These are phyloP conservation scores for Talaromyces rugulosus DNA, from an alignment of 2,329 filamentous ascomycete genomes.

Conservation along the genomic window DNA sequence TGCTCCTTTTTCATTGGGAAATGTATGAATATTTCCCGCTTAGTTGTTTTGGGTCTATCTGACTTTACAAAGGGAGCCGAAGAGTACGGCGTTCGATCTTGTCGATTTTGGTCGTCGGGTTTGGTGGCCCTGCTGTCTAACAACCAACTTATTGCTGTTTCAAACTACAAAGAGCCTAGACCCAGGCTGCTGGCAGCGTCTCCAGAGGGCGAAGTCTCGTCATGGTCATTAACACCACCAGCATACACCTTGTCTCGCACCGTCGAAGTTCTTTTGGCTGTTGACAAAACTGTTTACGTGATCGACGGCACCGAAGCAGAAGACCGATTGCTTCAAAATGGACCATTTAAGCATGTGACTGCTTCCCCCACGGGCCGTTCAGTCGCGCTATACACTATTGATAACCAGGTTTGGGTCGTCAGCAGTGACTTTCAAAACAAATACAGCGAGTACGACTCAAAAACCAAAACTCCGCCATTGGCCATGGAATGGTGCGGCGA, in stretches of 20 bases:
- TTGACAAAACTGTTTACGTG: constrained; percentile 77
- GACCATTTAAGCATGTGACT: constrained; percentile 84
- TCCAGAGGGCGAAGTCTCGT: constrained; percentile 73
- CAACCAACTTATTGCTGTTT: constrained; percentile 81
- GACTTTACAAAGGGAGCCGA: constrained; percentile 61
- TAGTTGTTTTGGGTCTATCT: constrained; percentile 14
- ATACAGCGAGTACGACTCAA: constrained; percentile 85
- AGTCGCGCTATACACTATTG: constrained; percentile 78
- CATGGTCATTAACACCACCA: constrained; percentile 86
- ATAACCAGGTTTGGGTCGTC: constrained; percentile 85
- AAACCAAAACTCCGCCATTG: constrained; percentile 76
- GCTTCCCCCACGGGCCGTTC: constrained; percentile 89
- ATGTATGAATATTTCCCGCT: constrained; percentile 44
- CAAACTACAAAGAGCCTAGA: constrained; percentile 83
- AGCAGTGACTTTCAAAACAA: constrained; percentile 93
- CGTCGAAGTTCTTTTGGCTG: constrained; percentile 85
- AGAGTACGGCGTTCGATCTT: constrained; percentile 80
- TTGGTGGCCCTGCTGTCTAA: constrained; percentile 89
- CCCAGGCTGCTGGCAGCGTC: constrained; percentile 74
- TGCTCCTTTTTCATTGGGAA: constrained; percentile 85
- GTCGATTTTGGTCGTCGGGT: constrained; percentile 86
- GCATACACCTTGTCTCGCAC: constrained; percentile 84
- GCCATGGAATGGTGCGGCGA: constrained; percentile 96
- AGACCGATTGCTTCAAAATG: constrained; percentile 84
- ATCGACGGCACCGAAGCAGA: constrained; percentile 87